A percentile compares a stretch with the other conserved stretches of the same genome.
Evolutionary conservation across 2,329 filamentous ascomycete species (phyloP).

Genomic region (Rosellinia necatrix): DNA sequence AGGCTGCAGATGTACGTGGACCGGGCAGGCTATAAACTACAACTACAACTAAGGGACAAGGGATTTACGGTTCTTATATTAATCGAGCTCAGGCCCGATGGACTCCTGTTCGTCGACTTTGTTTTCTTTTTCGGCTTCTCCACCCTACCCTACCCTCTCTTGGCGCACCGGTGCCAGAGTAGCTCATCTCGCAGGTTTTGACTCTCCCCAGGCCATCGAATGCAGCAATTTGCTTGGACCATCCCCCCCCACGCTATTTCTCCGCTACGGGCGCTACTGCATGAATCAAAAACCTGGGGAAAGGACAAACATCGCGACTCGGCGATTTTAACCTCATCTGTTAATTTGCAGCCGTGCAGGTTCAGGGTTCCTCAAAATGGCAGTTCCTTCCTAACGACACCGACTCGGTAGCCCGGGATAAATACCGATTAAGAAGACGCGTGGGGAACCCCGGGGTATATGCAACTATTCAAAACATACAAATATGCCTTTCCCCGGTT

Average conservation of each 20-base stretch:
- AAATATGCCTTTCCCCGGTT: no score
- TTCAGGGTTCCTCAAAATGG: background rate
- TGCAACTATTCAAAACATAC: no score
- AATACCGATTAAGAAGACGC: no score
- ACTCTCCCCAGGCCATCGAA: background rate
- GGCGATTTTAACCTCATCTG: slow-evolving; percentile 6
- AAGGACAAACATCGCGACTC: background rate
- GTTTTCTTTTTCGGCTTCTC: no score
- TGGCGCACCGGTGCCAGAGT: no score
- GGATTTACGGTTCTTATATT: slow-evolving; percentile 1
- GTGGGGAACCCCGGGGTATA: no score
- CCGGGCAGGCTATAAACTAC: background rate
- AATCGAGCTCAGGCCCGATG: background rate
- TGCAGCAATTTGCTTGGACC: background rate
- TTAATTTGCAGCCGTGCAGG: background rate
- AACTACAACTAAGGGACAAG: background rate
- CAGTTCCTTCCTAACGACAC: background rate
- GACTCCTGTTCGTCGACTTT: background rate
- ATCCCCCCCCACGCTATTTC: background rate
- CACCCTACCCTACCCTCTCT: background rate
- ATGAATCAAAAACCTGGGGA: background rate
- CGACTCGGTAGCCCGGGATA: background rate
- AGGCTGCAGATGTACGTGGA: background rate
- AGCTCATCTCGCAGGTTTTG: no score
- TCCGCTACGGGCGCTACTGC: background rate